A percentile compares a stretch with the other conserved stretches of the same genome.
phyloP scores from a whole-genome alignment of 2,329 filamentous ascomycete species.

The Chalara sp. region DNA sequence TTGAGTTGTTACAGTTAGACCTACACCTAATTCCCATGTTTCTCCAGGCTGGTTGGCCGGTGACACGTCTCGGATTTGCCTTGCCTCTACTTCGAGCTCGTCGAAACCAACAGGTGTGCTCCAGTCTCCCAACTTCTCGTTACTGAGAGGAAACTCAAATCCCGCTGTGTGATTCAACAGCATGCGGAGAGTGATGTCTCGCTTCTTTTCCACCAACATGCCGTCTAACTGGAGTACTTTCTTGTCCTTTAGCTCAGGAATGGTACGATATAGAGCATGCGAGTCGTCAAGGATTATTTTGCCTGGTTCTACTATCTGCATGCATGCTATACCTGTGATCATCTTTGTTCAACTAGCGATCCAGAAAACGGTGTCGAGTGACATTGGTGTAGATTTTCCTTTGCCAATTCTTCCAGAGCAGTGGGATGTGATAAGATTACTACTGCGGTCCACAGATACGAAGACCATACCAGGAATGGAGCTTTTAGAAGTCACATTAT shows the following conservation, averaged over 20 bases:
- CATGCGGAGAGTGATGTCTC: conserved; percentile 48
- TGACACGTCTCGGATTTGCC: no score
- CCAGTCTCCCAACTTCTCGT: conserved; percentile 41
- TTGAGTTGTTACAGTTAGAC: no score
- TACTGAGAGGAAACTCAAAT: conserved; percentile 50
- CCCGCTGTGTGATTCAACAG: conserved; percentile 46
- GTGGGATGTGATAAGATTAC: no score
- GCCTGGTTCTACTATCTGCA: conserved; percentile 50
- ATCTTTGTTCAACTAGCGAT: conserved; percentile 53
- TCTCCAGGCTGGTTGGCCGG: no score
- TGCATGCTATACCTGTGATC: conserved; percentile 42
- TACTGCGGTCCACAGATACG: no score
- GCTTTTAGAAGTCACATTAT: no score
- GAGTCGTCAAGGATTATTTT: conserved; percentile 48
- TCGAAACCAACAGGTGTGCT: conserved; percentile 32
- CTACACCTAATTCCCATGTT: no score
- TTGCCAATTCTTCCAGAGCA: no score
- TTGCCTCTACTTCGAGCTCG: no score
- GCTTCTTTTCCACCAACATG: conserved; percentile 35
- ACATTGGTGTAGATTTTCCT: no score
- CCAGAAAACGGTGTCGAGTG: no score
- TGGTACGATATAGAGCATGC: conserved; percentile 40
- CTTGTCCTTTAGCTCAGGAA: conserved; percentile 41
- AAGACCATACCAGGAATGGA: no score
- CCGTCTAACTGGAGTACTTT: conserved; percentile 35